Evolutionary conservation across 2,329 filamentous ascomycete genomes (phyloP).

Genomic region (Macrophomina phaseolina): DNA sequence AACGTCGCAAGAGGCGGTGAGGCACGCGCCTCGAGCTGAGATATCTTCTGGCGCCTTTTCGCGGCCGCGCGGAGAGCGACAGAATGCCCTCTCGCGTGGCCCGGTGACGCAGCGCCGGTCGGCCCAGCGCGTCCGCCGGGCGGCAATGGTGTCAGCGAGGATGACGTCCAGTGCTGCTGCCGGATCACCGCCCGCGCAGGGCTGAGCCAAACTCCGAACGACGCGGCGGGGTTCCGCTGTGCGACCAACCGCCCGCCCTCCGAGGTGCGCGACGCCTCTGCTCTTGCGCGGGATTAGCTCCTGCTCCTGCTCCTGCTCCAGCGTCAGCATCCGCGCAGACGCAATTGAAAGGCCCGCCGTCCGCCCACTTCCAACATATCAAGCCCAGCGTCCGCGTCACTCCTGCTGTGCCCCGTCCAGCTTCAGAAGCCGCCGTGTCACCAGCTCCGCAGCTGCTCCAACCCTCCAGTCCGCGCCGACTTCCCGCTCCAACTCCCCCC

Average conservation of each 20-base stretch:
- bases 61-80: constrained; percentile 11
- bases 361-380: not conserved
- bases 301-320: not conserved
- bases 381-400: constrained; percentile 13
- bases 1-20: constrained; percentile 17
- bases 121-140: not conserved
- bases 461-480: not conserved
- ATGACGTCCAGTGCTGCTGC: not conserved
- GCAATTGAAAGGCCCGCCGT: constrained; percentile 20
- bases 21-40: not conserved
- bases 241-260: not conserved
- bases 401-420: constrained; percentile 14
- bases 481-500: constrained; percentile 1
- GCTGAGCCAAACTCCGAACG: constrained; percentile 4
- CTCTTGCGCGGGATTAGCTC: not conserved
- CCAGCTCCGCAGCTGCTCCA: constrained; percentile 8
- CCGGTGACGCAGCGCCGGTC: not conserved
- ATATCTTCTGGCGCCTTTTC: constrained; percentile 3
- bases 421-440: constrained; percentile 24
- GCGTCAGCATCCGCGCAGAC: not conserved
- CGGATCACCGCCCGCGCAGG: not conserved
- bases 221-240: constrained; percentile 19
- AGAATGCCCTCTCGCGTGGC: not conserved
- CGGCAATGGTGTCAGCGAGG: not conserved
- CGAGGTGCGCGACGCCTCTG: constrained; percentile 1